Base-by-base conservation (phyloP, 441 rosid genomes). In the Adansonia grandidieri region DNA sequence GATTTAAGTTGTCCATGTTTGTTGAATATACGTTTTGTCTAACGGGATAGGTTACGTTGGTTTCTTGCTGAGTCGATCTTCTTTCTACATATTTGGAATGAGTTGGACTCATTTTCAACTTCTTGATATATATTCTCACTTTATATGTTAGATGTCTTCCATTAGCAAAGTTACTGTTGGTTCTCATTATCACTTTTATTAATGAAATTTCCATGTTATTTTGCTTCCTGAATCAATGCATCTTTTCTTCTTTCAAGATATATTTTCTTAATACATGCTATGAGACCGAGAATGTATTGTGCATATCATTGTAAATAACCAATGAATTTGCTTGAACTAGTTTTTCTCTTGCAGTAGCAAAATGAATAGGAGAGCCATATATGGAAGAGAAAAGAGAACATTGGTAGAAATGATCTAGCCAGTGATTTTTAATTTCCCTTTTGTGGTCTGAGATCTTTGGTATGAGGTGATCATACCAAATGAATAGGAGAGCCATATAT, bases 311-410 rank as follows among this genome's bases (percentile, higher is more conserved):
- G 14, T 24, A 50, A 47, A 44, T 67, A 11, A 19, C 44, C 44
- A 48, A 14, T 24, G 44, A 50, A 22, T 50, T 70, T 70, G 51
- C 58, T 22, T 70, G 60, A 70, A 24, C 44, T 24, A 50, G 60
- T 22, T 70, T 70, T 53, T 70, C 74, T 22, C 73, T 22, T 69
- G 37, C 50, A 69, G 73, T 69, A 48, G 58, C 37, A 15, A 69
- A 69, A 47, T 47, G 17, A 47, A 22, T 69, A 69, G 57, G 37
- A 19, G 54, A 17, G 56, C 50, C 70, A 40, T 65, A 10, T 40
- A 14, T 15, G 17, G 19, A 32, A 63, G 68, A 32, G 42, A 63
- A 32, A 63, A 32, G 9, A 13, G 7, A 8, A 56, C 37, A 47
- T 47, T 11, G 42, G 73, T 69, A 24, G 57, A 20, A 47, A 48